Evolutionary conservation across 2,329 filamentous ascomycete genomes (phyloP).

Genomic region (Aschersonia sp.): DNA sequence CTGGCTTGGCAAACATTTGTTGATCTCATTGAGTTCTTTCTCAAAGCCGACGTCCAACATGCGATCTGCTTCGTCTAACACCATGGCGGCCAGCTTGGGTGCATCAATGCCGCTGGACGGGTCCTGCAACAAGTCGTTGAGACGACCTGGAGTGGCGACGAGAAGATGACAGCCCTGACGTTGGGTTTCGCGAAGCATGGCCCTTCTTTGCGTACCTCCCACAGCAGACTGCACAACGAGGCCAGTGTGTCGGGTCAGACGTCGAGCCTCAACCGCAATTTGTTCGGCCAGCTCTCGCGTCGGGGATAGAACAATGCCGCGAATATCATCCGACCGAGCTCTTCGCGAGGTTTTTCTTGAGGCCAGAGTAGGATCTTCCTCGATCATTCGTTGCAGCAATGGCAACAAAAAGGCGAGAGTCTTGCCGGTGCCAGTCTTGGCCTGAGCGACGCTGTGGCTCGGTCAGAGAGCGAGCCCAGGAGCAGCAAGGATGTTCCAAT

Average conservation of each 20-base stretch:
- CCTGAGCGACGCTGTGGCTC: conserved; percentile 65
- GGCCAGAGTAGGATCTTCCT: conserved; percentile 46
- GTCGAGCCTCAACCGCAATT: conserved; percentile 65
- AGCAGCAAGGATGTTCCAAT: neutral
- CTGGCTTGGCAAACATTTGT: conserved; percentile 46
- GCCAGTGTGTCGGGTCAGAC: conserved; percentile 49
- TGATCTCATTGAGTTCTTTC: conserved; percentile 47
- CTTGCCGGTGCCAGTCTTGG: conserved; percentile 94
- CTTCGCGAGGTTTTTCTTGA: conserved; percentile 19
- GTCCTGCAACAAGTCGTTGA: conserved; percentile 70
- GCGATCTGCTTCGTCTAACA: conserved; percentile 93
- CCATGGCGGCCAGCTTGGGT: conserved; percentile 77
- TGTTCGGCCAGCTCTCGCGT: conserved; percentile 73
- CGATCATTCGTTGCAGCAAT: conserved; percentile 64
- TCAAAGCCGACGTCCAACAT: conserved; percentile 93
- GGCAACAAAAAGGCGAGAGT: conserved; percentile 88
- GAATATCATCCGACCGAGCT: conserved; percentile 42
- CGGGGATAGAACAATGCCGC: conserved; percentile 60
- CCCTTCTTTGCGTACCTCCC: conserved; percentile 69
- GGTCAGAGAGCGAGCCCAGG: conserved; percentile 4
- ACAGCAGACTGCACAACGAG: conserved; percentile 66
- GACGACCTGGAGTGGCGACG: conserved; percentile 77
- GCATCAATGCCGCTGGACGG: conserved; percentile 46
- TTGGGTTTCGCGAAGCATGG: conserved; percentile 54
- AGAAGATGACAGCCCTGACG: conserved; percentile 73